Conservation (phyloP, 2,329 filamentous ascomycete genomes). For the Alternaria solani region DNA sequence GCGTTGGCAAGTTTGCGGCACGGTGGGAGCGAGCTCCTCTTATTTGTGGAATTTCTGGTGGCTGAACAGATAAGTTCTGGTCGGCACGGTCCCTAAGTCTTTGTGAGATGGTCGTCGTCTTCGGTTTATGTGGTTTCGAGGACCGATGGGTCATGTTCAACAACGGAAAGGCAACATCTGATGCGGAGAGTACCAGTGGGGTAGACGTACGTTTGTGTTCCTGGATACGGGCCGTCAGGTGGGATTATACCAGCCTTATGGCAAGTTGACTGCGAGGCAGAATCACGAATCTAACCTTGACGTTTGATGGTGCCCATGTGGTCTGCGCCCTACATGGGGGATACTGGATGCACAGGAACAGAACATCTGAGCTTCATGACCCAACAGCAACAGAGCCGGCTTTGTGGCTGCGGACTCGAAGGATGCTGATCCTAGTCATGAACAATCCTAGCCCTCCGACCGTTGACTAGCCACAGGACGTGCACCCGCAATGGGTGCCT, state of each 20-base stretch:
- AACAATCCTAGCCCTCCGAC: slow-evolving; percentile 47
- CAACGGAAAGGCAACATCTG: slow-evolving; percentile 39
- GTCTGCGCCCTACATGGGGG: slow-evolving; percentile 48
- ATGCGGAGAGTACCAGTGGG: slow-evolving; percentile 38
- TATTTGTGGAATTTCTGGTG: slow-evolving; percentile 41
- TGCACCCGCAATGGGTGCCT: slow-evolving; percentile 38
- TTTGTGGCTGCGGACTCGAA: slow-evolving; percentile 49
- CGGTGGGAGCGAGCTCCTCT: slow-evolving; percentile 41
- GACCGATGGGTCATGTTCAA: slow-evolving; percentile 49
- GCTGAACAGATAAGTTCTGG: slow-evolving; percentile 40
- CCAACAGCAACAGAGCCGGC: slow-evolving; percentile 44
- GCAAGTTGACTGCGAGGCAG: slow-evolving; percentile 43
- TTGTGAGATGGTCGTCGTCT: slow-evolving; percentile 47
- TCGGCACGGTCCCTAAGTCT: slow-evolving; percentile 44
- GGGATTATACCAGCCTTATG: slow-evolving; percentile 46
- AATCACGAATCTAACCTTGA: slow-evolving; percentile 38
- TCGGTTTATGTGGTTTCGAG: slow-evolving; percentile 35
- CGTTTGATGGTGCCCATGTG: slow-evolving; percentile 27
- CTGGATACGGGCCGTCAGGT: slow-evolving; percentile 31
- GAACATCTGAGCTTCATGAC: slow-evolving; percentile 39
- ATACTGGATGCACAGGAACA: slow-evolving; percentile 46
- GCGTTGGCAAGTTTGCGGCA: slow-evolving; percentile 42
- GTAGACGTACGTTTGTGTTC: slow-evolving; percentile 47
- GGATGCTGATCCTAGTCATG: slow-evolving; percentile 45
- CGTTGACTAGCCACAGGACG: slow-evolving; percentile 46